Conservation (phyloP, 2,329 filamentous ascomycete genomes). For the Monosporascus sp. region DNA sequence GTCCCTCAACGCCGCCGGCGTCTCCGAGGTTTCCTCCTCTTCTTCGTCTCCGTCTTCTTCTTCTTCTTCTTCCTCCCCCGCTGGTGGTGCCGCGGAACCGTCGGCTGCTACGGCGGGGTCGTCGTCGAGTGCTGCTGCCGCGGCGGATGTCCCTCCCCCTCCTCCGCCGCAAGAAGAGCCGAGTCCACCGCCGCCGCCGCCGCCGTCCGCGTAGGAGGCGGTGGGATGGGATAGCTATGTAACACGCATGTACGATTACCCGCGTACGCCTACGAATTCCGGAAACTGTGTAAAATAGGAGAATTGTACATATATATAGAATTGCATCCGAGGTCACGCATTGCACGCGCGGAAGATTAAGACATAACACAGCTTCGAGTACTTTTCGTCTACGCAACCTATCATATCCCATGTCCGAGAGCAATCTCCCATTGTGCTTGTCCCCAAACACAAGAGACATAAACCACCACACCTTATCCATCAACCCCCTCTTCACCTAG, state of each 20-base stretch:
- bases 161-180: slow-evolving; percentile 4
- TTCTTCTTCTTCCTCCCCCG: background rate
- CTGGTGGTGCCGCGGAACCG: background rate
- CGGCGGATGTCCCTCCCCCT: slow-evolving; percentile 3
- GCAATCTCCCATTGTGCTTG: no score
- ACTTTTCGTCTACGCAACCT: no score
- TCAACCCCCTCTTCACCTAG: no score
- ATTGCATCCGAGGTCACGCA: background rate
- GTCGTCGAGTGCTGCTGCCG: background rate
- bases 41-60: background rate
- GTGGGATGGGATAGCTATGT: no score
- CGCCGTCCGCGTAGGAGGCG: slow-evolving; percentile 12
- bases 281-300: slow-evolving; percentile 8
- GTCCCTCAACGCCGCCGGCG: slow-evolving; percentile 33
- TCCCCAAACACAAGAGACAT: no score
- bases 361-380: no score
- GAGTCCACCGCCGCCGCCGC: slow-evolving; percentile 6
- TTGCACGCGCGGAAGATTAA: no score
- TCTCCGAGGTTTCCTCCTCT: slow-evolving; percentile 31
- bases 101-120: background rate
- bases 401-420: no score
- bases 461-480: no score
- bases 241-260: no score
- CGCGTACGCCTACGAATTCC: no score
- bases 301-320: background rate